Evolutionary conservation across 2,329 filamentous ascomycete species (phyloP).

Genomic region (Trichoderma sp.): DNA sequence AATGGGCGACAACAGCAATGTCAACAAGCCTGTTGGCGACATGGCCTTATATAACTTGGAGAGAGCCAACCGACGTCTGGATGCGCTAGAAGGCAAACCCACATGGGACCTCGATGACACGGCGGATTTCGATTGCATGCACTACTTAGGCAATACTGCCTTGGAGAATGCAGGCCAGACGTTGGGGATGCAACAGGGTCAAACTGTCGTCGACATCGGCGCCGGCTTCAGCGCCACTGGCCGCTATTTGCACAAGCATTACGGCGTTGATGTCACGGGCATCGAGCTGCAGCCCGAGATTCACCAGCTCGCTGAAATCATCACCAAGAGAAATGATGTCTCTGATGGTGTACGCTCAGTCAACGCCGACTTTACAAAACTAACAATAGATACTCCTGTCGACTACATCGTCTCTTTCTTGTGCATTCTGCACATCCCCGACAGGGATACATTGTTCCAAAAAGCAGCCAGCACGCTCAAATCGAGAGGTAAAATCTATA

Average conservation of each 20-base stretch:
- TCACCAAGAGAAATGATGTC: background rate
- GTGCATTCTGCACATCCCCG: slow-evolving; percentile 1
- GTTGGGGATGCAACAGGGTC: background rate
- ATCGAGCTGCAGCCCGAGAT: slow-evolving; percentile 1
- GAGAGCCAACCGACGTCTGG: background rate
- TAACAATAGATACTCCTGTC: background rate
- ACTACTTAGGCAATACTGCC: background rate
- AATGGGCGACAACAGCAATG: background rate
- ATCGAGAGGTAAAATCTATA: background rate
- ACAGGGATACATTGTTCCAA: background rate
- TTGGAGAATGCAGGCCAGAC: background rate
- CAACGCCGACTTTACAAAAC: slow-evolving; percentile 1
- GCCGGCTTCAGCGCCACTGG: slow-evolving; percentile 6
- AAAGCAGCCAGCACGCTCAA: background rate
- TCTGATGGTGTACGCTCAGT: background rate
- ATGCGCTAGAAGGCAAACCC: background rate
- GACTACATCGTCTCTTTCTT: slow-evolving; percentile 1
- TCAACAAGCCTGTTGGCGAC: background rate
- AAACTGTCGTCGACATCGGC: background rate
- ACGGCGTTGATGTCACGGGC: background rate
- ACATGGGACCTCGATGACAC: slow-evolving; percentile 7
- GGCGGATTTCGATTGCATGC: slow-evolving; percentile 10
- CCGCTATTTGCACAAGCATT: background rate
- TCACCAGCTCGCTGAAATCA: background rate
- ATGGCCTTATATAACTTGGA: background rate